Conservation (phyloP, 768 basidiomycete species). For the Serendipita sp. region DNA sequence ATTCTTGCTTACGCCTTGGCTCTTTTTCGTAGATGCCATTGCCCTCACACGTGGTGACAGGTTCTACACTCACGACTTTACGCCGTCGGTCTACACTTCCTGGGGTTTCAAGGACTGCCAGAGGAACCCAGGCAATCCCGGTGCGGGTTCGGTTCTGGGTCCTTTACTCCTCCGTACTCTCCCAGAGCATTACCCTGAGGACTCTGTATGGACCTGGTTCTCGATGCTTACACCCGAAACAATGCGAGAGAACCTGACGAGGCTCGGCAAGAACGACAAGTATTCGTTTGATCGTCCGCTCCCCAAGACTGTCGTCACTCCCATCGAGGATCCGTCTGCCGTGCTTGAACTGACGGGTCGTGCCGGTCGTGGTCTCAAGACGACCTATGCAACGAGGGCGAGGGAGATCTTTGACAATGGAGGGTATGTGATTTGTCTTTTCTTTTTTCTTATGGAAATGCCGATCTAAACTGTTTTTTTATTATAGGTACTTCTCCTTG, state of each 20-base stretch:
- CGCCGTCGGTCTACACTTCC: slow-evolving; percentile 51
- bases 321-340: slow-evolving; percentile 10
- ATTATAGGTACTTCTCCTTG: not conserved
- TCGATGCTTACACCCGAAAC: slow-evolving; percentile 65
- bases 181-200: slow-evolving; percentile 47
- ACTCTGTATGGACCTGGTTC: slow-evolving; percentile 72
- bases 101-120: slow-evolving; percentile 80
- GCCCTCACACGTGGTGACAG: slow-evolving; percentile 75
- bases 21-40: slow-evolving; percentile 44
- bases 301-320: slow-evolving; percentile 14
- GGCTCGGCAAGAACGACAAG: slow-evolving; percentile 34
- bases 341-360: slow-evolving; percentile 30
- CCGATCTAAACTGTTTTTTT: no score
- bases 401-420: slow-evolving; percentile 36
- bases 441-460: not conserved
- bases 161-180: slow-evolving; percentile 52
- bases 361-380: slow-evolving; percentile 29
- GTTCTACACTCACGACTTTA: slow-evolving; percentile 67
- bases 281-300: slow-evolving; percentile 43
- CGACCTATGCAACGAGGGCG: slow-evolving; percentile 35
- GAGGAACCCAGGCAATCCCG: slow-evolving; percentile 50
- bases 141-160: slow-evolving; percentile 33
- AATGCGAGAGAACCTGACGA: slow-evolving; percentile 43
- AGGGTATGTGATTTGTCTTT: slow-evolving; percentile 29
- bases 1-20: not conserved